Evolutionary conservation across 192 early-diverging fungal genomes (phyloP).

Genomic region (Paraglomus brasilianum): DNA sequence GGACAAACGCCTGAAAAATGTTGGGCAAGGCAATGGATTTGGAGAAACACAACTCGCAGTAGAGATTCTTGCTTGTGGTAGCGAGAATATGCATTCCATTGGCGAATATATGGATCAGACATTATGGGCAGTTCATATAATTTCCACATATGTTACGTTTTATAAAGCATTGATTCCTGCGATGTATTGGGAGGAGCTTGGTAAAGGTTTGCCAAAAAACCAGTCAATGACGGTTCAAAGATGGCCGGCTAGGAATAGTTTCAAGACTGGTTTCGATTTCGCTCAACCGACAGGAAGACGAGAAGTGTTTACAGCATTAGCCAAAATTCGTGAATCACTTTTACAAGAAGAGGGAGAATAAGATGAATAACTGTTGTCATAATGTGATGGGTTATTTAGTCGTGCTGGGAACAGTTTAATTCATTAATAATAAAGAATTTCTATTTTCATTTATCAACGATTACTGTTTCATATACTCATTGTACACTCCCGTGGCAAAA

Average conservation of each 20-base stretch:
- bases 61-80: conserved; percentile 14
- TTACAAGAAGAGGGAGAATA: not conserved
- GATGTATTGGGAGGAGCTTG: not conserved
- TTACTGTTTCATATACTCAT: no score
- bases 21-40: not conserved
- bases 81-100: not conserved
- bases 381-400: no score
- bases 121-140: conserved; percentile 14
- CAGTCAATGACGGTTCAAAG: not conserved
- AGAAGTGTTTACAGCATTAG: not conserved
- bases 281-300: not conserved
- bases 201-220: not conserved
- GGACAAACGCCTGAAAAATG: conserved; percentile 7
- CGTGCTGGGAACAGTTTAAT: no score
- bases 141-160: conserved; percentile 11
- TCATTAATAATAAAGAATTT: no score
- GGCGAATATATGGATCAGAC: conserved; percentile 5
- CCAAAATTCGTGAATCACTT: conserved; percentile 9
- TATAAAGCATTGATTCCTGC: not conserved
- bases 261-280: not conserved
- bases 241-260: not conserved
- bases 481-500: no score
- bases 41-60: conserved; percentile 19
- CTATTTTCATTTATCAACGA: no score
- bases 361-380: no score